Conservation (phyloP, 352 stramenopile genomes). For the Pythium guiyangense region DNA sequence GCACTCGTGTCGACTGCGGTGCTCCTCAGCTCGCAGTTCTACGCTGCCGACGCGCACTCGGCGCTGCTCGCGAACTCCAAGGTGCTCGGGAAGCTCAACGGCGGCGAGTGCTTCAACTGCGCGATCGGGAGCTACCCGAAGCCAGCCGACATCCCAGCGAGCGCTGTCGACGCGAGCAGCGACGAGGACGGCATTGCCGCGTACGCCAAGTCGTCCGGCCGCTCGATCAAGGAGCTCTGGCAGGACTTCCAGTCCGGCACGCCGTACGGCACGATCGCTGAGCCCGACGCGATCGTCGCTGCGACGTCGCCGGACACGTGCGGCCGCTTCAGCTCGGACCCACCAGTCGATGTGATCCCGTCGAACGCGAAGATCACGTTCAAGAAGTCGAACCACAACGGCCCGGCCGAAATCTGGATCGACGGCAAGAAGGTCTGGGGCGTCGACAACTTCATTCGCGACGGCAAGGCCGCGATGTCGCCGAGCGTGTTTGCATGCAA, state of each 20-base stretch:
- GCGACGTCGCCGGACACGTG: slow-evolving; percentile 9
- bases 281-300: slow-evolving; percentile 11
- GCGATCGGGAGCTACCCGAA: slow-evolving; percentile 17
- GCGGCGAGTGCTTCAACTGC: slow-evolving; percentile 21
- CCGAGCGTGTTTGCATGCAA: slow-evolving; percentile 14
- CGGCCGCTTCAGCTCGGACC: slow-evolving; percentile 14
- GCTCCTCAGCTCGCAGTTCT: neutral
- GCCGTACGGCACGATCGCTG: slow-evolving; percentile 12
- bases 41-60: slow-evolving; percentile 4
- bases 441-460: slow-evolving; percentile 18
- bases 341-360: slow-evolving; percentile 11
- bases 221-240: slow-evolving; percentile 17
- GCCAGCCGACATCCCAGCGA: slow-evolving; percentile 13
- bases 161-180: slow-evolving; percentile 12
- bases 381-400: slow-evolving; percentile 26
- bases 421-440: slow-evolving; percentile 17
- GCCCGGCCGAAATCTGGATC: slow-evolving; percentile 18
- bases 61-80: slow-evolving; percentile 15
- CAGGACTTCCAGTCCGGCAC: slow-evolving; percentile 14
- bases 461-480: slow-evolving; percentile 13
- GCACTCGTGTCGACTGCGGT: slow-evolving; percentile 3
- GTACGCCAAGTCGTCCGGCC: slow-evolving; percentile 16
- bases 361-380: slow-evolving; percentile 16
- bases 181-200: slow-evolving; percentile 14
- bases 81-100: slow-evolving; percentile 22